Base-by-base conservation (phyloP, 768 basidiomycete species). In the Suillus plorans region DNA sequence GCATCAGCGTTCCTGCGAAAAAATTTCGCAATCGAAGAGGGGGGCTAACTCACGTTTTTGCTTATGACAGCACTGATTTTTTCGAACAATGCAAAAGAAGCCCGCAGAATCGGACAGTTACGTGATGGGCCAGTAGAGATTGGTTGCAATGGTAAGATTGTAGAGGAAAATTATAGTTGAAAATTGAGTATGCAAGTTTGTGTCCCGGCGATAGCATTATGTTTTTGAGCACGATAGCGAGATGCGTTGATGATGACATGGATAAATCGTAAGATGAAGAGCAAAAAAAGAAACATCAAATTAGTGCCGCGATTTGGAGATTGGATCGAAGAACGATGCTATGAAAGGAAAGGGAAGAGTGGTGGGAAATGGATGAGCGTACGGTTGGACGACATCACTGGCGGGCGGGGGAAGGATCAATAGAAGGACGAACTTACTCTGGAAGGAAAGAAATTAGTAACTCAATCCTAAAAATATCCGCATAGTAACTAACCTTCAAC, bases 401-500 rank as follows among this genome's bases (percentile, higher is more conserved):
- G 64, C 68, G 67, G 72, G 69, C 61, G 50, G 53, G 53, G 67
- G 67, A 64, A 68, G 73, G 71, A 67, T 71, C 70, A 61, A 70
- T 64, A 49, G 61, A 72, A 71, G 62, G 58, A 70, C 63, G 56
- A 45, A 89, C 89, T 91, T 83, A 92, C 90, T 90, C 89, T 91
- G 69, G 49, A 68, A 68, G 63, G 63, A 36, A 67, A 64, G 10
- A 53, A 70, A 71, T 50, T 49, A 64, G 63, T 31, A 66, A 61
- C 50, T 64, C 44, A 60, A 67, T 57, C 31, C 57, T 47, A 58
- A 62, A 50, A 63, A 66, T 65, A 25, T 60, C 61, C 34, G 31
- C 65, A 53, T 45, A 10, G 44, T 58, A 63, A 81, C 87, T 70
- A 67, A 93, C 93, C 94, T 95, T 95, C 92, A 60, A 95, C 94